Percentiles rank a stretch among this genome's conserved stretches.
These are phyloP conservation scores for Brassica carinata DNA, from an alignment of 345 rosid species.

Conservation along the genomic window DNA sequence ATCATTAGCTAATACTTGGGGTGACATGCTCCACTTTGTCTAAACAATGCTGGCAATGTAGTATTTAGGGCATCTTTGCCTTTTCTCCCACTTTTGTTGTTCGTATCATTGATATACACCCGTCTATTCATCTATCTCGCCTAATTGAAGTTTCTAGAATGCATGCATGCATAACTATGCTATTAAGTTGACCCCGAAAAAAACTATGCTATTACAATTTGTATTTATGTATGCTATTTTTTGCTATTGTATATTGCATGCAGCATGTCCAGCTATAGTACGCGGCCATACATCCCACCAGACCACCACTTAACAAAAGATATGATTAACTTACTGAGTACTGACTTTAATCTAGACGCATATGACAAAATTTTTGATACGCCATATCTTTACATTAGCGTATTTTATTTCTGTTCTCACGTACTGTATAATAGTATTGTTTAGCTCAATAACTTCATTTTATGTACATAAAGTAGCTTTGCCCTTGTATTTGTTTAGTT, in stretches of 20 bases:
- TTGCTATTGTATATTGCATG: not conserved
- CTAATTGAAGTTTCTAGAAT: not conserved
- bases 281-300: not conserved
- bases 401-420: not conserved
- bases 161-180: not conserved
- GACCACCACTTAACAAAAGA: not conserved
- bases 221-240: not conserved
- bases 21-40: constrained; percentile 44
- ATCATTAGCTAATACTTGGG: constrained; percentile 39
- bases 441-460: not conserved
- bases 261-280: not conserved
- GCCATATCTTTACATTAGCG: constrained; percentile 4
- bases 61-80: constrained; percentile 7
- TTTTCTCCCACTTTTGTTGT: not conserved
- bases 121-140: not conserved
- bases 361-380: constrained; percentile 6
- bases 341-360: not conserved
- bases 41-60: constrained; percentile 3
- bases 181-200: too few relatives aligned
- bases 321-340: not conserved
- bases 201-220: not conserved
- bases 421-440: not conserved
- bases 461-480: not conserved
- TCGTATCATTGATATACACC: not conserved
- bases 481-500: constrained; percentile 1